A percentile compares a stretch with the other conserved stretches of the same genome.
Conservation (phyloP, 2,329 filamentous ascomycete species). For the Hawksworthiomyces lignivorus region DNA sequence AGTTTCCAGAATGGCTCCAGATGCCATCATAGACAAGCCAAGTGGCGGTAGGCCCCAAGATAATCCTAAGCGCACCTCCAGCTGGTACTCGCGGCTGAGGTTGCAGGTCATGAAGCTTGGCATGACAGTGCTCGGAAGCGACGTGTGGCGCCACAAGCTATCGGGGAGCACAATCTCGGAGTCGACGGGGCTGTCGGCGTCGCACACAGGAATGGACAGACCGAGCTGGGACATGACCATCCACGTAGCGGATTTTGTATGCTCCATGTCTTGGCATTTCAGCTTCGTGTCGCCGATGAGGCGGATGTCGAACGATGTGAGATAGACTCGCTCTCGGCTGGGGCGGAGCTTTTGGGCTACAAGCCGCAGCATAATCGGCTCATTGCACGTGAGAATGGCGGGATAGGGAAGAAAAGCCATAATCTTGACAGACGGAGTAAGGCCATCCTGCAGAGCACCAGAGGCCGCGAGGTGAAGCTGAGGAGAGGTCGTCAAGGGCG, state of each 20-base stretch:
- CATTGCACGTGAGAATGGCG: slow-evolving; percentile 80
- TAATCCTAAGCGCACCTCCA: slow-evolving; percentile 75
- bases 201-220: slow-evolving; percentile 63
- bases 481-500: neutral
- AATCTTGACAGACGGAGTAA: slow-evolving; percentile 65
- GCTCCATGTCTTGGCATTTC: slow-evolving; percentile 64
- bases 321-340: slow-evolving; percentile 60
- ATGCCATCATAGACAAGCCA: neutral
- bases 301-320: slow-evolving; percentile 74
- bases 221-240: slow-evolving; percentile 65
- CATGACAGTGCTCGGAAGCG: slow-evolving; percentile 77
- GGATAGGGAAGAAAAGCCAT: slow-evolving; percentile 78
- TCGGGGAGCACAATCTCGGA: slow-evolving; percentile 64
- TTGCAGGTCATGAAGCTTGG: slow-evolving; percentile 89
- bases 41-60: slow-evolving; percentile 56
- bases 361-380: slow-evolving; percentile 72
- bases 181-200: slow-evolving; percentile 48
- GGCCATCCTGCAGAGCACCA: slow-evolving; percentile 33
- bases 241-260: slow-evolving; percentile 67
- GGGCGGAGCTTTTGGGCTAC: slow-evolving; percentile 69
- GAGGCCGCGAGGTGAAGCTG: no score
- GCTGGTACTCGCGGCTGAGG: slow-evolving; percentile 69
- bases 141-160: slow-evolving; percentile 61
- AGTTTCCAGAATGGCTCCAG: neutral
- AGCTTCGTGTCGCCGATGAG: slow-evolving; percentile 74